These are phyloP conservation scores for Fusarium verticillioides DNA, from an alignment of 2,329 filamentous ascomycete genomes.

Conservation along the genomic window DNA sequence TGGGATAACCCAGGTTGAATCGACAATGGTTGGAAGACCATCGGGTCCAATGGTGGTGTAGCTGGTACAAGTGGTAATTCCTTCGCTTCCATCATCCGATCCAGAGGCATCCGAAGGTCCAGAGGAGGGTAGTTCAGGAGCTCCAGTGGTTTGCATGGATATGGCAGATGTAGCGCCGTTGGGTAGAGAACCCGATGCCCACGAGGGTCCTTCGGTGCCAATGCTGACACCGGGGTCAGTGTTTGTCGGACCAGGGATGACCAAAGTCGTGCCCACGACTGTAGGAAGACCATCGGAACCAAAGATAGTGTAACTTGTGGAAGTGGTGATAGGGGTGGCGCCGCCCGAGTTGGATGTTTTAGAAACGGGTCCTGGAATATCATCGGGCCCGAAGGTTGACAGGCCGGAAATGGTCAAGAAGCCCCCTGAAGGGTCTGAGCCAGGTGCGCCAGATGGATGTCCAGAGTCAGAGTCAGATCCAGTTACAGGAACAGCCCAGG, in stretches of 20 bases:
- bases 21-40: conserved; percentile 46
- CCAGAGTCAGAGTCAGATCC: conserved; percentile 9
- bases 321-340: conserved; percentile 39
- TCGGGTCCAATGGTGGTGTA: conserved; percentile 40
- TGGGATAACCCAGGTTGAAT: conserved; percentile 48
- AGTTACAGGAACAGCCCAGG: conserved; percentile 30
- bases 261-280: conserved; percentile 48
- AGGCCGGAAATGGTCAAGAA: conserved; percentile 9
- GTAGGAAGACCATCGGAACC: conserved; percentile 44
- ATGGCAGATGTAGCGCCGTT: conserved; percentile 21
- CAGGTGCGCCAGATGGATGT: conserved; percentile 5
- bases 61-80: conserved; percentile 40
- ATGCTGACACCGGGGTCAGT: conserved; percentile 29
- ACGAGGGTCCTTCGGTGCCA: conserved; percentile 13
- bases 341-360: not conserved
- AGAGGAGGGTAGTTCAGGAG: conserved; percentile 11
- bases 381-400: conserved; percentile 13
- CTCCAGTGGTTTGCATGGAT: conserved; percentile 14
- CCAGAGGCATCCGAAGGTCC: conserved; percentile 7
- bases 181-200: conserved; percentile 30
- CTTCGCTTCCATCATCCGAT: conserved; percentile 13
- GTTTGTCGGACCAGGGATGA: conserved; percentile 42
- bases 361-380: not conserved
- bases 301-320: conserved; percentile 45
- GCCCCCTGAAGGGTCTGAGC: conserved; percentile 5